Evolutionary conservation across 2,329 filamentous ascomycete species (phyloP).

Genomic region (Claviceps spartinae): DNA sequence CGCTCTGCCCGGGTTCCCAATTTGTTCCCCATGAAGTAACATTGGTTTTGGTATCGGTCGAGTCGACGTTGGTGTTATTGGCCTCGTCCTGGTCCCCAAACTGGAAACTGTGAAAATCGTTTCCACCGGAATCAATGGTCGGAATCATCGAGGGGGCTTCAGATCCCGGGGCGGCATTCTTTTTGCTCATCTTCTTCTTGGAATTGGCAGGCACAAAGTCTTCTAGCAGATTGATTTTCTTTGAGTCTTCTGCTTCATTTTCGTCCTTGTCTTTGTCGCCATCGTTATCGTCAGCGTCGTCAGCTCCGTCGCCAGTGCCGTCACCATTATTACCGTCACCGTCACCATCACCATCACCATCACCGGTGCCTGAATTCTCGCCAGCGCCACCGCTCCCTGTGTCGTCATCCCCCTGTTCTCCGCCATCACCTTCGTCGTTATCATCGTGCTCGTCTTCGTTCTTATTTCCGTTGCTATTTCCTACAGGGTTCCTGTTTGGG

Average conservation of each 20-base stretch:
- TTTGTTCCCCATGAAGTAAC: constrained; percentile 48
- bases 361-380: constrained; percentile 4
- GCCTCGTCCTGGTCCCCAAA: constrained; percentile 45
- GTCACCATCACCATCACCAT: neutral
- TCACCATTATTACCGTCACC: constrained; percentile 3
- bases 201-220: constrained; percentile 13
- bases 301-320: neutral
- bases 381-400: neutral
- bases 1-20: constrained; percentile 26
- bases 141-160: constrained; percentile 16
- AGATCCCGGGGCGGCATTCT: constrained; percentile 13
- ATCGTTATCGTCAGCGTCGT: constrained; percentile 3
- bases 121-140: constrained; percentile 30
- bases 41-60: constrained; percentile 27
- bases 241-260: constrained; percentile 23
- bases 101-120: constrained; percentile 52
- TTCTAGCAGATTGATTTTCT: constrained; percentile 22
- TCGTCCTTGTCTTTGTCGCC: constrained; percentile 14
- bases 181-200: constrained; percentile 29
- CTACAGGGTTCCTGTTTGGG: constrained; percentile 5
- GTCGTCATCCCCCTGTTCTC: constrained; percentile 1
- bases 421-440: neutral
- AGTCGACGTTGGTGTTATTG: constrained; percentile 41
- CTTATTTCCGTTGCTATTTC: constrained; percentile 4
- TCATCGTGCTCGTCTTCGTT: constrained; percentile 1